Conservation (phyloP, 768 basidiomycete genomes). For the Mycena galopus region DNA sequence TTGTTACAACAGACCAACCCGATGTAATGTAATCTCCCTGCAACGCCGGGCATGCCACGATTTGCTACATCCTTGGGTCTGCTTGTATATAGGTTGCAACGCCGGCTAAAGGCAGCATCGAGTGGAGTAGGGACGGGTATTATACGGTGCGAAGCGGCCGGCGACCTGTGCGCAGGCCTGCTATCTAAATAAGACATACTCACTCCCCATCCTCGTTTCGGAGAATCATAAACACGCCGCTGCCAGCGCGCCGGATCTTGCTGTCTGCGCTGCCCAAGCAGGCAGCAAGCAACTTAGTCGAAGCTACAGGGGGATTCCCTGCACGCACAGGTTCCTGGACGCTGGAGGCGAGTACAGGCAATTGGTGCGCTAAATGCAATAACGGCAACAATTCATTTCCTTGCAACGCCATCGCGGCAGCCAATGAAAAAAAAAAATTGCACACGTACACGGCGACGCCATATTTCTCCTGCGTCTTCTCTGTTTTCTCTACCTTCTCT, state of each 20-base stretch:
- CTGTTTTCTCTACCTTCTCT: background rate
- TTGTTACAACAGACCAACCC: background rate
- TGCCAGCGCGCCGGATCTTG: slow-evolving; percentile 22
- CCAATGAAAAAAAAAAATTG: slow-evolving; percentile 19
- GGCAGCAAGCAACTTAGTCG: background rate
- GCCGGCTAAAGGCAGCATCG: background rate
- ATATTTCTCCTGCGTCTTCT: background rate
- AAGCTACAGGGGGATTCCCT: background rate
- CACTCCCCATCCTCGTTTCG: slow-evolving; percentile 19
- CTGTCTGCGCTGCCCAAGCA: background rate
- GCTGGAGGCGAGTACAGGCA: background rate
- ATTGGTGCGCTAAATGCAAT: background rate
- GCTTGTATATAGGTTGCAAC: background rate
- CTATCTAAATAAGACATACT: slow-evolving; percentile 26
- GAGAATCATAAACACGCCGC: slow-evolving; percentile 14
- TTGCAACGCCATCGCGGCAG: background rate
- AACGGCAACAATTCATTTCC: slow-evolving; percentile 18
- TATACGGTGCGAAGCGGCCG: background rate
- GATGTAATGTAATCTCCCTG: slow-evolving; percentile 22
- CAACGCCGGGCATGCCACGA: slow-evolving; percentile 18
- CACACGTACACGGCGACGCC: slow-evolving; percentile 7
- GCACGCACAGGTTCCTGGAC: background rate
- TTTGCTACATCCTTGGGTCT: no score
- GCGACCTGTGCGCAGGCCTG: background rate
- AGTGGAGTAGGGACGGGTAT: background rate